A percentile compares a stretch with the other conserved stretches of the same genome.
Conservation (phyloP, 2,329 filamentous ascomycete genomes). For the Elsinoe perseae region DNA sequence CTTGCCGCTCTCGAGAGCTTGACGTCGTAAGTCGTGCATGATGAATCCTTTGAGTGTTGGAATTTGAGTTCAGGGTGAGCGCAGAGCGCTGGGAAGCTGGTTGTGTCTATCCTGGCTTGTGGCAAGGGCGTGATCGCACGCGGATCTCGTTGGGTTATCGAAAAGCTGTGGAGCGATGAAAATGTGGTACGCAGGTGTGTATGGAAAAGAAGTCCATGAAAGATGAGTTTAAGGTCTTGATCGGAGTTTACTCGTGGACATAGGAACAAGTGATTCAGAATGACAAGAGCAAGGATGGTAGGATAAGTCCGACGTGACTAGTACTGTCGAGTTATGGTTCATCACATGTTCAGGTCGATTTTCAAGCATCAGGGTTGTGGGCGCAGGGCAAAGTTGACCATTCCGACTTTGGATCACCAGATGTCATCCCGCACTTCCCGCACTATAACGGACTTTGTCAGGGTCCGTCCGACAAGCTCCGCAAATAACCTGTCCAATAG, state of each 20-base stretch:
- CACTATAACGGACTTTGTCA: neutral
- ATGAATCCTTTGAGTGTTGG: constrained; percentile 7
- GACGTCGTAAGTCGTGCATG: constrained; percentile 47
- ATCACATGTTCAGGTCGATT: constrained; percentile 1
- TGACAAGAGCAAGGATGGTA: neutral
- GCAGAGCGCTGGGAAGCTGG: neutral
- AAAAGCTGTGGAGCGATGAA: constrained; percentile 6
- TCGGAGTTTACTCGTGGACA: neutral
- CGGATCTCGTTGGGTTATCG: constrained; percentile 4
- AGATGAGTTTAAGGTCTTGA: neutral
- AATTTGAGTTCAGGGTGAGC: neutral
- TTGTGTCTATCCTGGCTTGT: constrained; percentile 14
- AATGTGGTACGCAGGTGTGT: too few species aligned
- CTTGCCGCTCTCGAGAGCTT: constrained; percentile 65
- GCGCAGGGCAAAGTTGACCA: neutral
- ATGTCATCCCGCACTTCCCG: constrained; percentile 4
- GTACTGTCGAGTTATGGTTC: neutral
- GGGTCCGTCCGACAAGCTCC: neutral
- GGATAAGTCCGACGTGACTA: neutral
- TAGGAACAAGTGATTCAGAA: neutral
- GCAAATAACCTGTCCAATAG: neutral
- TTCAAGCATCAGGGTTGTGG: neutral
- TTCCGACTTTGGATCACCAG: neutral
- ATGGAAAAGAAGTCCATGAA: constrained; percentile 8
- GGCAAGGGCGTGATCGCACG: neutral